Percentiles rank a stretch among this genome's conserved stretches.
Conservation (phyloP, 1,284 basidiomycete genomes). For the Ganoderma meredithae region DNA sequence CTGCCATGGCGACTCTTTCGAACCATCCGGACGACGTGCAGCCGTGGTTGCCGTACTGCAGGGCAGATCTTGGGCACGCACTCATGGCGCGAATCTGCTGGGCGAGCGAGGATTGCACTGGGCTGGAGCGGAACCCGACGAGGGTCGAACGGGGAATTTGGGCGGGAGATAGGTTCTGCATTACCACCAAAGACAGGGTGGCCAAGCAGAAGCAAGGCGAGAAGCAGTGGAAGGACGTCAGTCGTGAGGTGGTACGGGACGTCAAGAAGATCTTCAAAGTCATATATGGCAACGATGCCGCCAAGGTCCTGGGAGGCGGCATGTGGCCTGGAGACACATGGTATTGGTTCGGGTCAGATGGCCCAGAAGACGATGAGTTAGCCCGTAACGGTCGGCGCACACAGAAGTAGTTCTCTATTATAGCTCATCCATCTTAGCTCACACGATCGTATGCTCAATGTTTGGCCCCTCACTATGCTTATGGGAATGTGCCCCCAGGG, state of each 20-base stretch:
- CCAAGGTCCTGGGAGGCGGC: not conserved
- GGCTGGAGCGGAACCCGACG: not conserved
- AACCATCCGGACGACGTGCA: constrained; percentile 13
- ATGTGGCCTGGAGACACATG: not conserved
- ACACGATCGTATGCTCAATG: not conserved
- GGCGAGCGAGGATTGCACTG: not conserved
- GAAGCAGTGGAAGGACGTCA: constrained; percentile 15
- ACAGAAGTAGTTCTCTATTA: not conserved
- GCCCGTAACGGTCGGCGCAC: not conserved
- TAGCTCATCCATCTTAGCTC: not conserved
- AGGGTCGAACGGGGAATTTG: constrained; percentile 10
- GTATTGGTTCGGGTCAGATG: constrained; percentile 14
- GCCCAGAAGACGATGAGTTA: not conserved
- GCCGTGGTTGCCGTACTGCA: constrained; percentile 18
- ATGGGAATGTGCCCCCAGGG: not conserved
- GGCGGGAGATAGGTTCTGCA: constrained; percentile 19
- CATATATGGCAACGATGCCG: not conserved
- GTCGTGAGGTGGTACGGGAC: constrained; percentile 6
- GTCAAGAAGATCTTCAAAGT: constrained; percentile 3
- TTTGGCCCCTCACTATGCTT: not conserved
- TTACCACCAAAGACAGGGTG: constrained; percentile 13
- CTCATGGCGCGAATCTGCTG: constrained; percentile 14
- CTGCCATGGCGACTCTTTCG: constrained; percentile 1
- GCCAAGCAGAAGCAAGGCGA: not conserved
- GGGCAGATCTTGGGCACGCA: constrained; percentile 15